Percentiles rank a stretch among this genome's conserved stretches.
These are phyloP conservation scores for Rhodotorula kratochvilovae DNA, from an alignment of 768 basidiomycete genomes.

Conservation along the genomic window DNA sequence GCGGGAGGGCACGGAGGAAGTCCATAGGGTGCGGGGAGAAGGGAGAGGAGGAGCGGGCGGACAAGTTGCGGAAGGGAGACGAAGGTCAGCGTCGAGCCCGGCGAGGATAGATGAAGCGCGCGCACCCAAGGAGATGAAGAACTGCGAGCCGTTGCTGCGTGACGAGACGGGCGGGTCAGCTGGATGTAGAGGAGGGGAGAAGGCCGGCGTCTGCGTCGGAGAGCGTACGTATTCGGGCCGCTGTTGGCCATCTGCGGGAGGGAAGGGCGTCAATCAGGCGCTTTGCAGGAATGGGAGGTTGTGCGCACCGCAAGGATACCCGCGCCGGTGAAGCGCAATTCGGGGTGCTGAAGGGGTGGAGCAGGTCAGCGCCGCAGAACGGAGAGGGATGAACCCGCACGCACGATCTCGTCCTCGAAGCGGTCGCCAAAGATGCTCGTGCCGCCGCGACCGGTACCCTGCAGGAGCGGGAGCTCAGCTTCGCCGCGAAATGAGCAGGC, in stretches of 20 bases:
- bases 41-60: conserved; percentile 9
- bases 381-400: not conserved
- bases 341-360: conserved; percentile 55
- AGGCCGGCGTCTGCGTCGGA: no score
- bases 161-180: no score
- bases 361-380: not conserved
- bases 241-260: conserved; percentile 49
- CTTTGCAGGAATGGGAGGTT: no score
- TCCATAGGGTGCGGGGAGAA: not conserved
- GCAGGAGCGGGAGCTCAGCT: conserved; percentile 57
- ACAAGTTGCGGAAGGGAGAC: not conserved
- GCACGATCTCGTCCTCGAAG: conserved; percentile 57
- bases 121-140: conserved; percentile 47
- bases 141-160: conserved; percentile 46
- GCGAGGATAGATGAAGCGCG: not conserved
- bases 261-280: no score
- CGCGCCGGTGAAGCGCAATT: conserved; percentile 88
- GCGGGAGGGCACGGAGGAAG: no score
- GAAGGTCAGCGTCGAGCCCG: conserved; percentile 16
- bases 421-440: conserved; percentile 49
- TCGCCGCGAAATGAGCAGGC: no score
- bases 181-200: no score
- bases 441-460: conserved; percentile 82
- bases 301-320: conserved; percentile 71
- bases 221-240: conserved; percentile 51